Evolutionary conservation across 495 filamentous ascomycete species (phyloP).

Genomic region (Penicillium fimorum): DNA sequence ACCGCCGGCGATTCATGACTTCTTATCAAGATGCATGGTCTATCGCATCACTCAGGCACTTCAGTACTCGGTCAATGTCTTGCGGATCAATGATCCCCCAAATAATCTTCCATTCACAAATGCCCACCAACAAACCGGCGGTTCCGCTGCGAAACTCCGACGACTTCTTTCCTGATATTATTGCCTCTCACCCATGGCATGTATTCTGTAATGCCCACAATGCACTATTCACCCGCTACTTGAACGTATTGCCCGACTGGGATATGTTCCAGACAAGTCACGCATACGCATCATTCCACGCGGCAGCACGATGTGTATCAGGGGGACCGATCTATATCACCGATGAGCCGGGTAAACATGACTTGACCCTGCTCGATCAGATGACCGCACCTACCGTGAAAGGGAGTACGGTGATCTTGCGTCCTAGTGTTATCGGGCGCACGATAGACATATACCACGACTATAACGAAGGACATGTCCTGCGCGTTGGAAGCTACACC

Average conservation of each 20-base stretch:
- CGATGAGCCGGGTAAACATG: conserved; percentile 78
- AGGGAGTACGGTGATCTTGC: conserved; percentile 71
- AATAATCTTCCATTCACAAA: conserved; percentile 77
- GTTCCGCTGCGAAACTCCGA: conserved; percentile 83
- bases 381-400: conserved; percentile 69
- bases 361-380: conserved; percentile 67
- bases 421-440: conserved; percentile 69
- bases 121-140: conserved; percentile 67
- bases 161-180: conserved; percentile 85
- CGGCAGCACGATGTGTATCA: conserved; percentile 82
- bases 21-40: conserved; percentile 88
- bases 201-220: conserved; percentile 93
- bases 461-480: conserved; percentile 67
- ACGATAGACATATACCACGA: conserved; percentile 68
- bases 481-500: conserved; percentile 76
- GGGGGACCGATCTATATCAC: conserved; percentile 95
- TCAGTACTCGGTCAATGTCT: conserved; percentile 73
- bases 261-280: conserved; percentile 97
- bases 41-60: conserved; percentile 70
- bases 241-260: conserved; percentile 87
- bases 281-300: conserved; percentile 76
- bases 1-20: conserved; percentile 64
- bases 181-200: conserved; percentile 85
- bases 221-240: conserved; percentile 69
- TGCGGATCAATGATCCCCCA: conserved; percentile 91